A percentile compares a stretch with the other conserved stretches of the same genome.
These are phyloP conservation scores for Boletus fagicola DNA, from an alignment of 768 basidiomycete species.

Conservation along the genomic window DNA sequence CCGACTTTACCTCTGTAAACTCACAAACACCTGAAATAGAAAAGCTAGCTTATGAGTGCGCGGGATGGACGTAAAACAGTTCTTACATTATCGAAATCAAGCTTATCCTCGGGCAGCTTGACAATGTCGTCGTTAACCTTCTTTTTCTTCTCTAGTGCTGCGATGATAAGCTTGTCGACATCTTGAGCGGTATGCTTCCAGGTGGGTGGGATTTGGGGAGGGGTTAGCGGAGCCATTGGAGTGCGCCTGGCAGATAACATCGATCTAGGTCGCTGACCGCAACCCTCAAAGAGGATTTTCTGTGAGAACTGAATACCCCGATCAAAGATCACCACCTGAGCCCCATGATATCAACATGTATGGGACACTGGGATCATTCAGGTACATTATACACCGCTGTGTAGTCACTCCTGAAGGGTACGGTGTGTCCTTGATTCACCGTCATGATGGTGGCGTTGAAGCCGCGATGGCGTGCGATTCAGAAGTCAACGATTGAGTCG, in stretches of 20 bases:
- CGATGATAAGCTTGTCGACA: slow-evolving; percentile 53
- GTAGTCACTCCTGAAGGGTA: background rate
- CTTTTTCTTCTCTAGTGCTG: slow-evolving; percentile 56
- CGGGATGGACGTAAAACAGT: background rate
- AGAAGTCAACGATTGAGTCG: background rate
- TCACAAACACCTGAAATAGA: slow-evolving; percentile 63
- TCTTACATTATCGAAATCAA: slow-evolving; percentile 66
- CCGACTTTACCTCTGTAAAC: slow-evolving; percentile 25
- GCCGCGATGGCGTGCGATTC: background rate
- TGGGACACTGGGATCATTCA: too few relatives aligned
- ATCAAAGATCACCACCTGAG: background rate
- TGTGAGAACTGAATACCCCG: background rate
- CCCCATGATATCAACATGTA: background rate
- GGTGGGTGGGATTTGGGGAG: slow-evolving; percentile 62
- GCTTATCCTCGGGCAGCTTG: slow-evolving; percentile 52
- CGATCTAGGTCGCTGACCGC: background rate
- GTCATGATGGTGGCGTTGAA: background rate
- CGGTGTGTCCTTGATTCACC: background rate
- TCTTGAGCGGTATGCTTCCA: slow-evolving; percentile 70
- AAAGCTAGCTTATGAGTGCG: background rate
- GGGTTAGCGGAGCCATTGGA: slow-evolving; percentile 47
- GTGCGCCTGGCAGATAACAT: background rate
- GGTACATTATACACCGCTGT: background rate
- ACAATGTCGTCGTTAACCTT: slow-evolving; percentile 58
- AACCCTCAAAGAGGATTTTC: too few relatives aligned